phyloP scores from a whole-genome alignment of 176 grass and related monocot genomes.

The Oryza australiensis region DNA sequence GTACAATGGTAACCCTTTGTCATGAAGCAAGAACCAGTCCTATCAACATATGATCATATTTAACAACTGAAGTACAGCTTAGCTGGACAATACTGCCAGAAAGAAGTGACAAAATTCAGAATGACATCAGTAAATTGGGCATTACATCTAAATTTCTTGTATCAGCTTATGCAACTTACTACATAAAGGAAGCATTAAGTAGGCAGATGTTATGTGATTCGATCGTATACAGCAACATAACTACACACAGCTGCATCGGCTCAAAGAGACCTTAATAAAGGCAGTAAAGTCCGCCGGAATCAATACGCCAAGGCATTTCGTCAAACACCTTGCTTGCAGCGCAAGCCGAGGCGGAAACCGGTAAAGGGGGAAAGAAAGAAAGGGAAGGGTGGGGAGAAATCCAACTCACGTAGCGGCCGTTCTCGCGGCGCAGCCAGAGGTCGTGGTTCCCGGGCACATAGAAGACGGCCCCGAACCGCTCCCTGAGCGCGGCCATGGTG shows the following conservation, averaged over 20 bases:
- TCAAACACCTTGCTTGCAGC: constrained; percentile 42
- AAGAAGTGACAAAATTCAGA: constrained; percentile 11
- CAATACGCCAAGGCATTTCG: constrained; percentile 33
- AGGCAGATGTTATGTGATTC: not conserved
- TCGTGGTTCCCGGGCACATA: constrained; percentile 96
- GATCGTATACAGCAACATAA: not conserved
- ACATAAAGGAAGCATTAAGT: not conserved
- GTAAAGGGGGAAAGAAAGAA: no score
- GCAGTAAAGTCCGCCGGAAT: not conserved
- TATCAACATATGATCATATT: not conserved
- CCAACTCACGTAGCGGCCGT: constrained; percentile 69
- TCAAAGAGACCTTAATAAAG: not conserved
- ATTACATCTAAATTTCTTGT: constrained; percentile 14
- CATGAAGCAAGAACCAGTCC: not conserved
- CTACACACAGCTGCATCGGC: not conserved
- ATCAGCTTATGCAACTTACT: not conserved
- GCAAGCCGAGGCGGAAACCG: not conserved
- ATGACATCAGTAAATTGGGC: not conserved
- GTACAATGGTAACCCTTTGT: not conserved
- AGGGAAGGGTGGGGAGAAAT: not conserved
- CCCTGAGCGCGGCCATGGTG: constrained; percentile 73
- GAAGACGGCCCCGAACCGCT: constrained; percentile 65
- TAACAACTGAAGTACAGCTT: constrained; percentile 14
- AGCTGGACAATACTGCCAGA: not conserved
- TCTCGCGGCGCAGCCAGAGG: constrained; percentile 83